Percentiles rank a stretch among this genome's conserved stretches.
Evolutionary conservation across 2,329 filamentous ascomycete genomes (phyloP).

Genomic region (Colletotrichum falcatum): DNA sequence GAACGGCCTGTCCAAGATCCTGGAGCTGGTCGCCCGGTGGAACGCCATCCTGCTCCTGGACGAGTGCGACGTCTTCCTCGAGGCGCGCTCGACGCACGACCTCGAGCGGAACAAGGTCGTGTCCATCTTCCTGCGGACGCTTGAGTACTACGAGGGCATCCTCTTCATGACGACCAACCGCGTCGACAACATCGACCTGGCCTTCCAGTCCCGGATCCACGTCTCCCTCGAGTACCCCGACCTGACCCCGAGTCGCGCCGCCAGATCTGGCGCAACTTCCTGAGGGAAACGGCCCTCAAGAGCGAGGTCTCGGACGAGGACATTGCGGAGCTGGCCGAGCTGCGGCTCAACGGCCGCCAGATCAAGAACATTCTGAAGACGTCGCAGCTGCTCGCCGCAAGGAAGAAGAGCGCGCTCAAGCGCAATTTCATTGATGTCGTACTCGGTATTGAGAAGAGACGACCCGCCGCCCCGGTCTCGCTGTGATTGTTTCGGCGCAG

Average conservation of each 20-base stretch:
- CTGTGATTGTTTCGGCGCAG: background rate
- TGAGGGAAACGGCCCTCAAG: slow-evolving; percentile 48
- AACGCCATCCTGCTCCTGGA: slow-evolving; percentile 55
- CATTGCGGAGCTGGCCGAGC: slow-evolving; percentile 51
- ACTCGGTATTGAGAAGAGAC: slow-evolving; percentile 35
- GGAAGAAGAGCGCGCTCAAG: slow-evolving; percentile 45
- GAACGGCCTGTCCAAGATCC: slow-evolving; percentile 60
- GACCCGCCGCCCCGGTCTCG: slow-evolving; percentile 2
- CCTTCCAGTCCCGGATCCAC: slow-evolving; percentile 62
- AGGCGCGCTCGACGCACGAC: slow-evolving; percentile 51
- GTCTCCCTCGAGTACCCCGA: slow-evolving; percentile 60
- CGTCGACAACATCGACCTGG: slow-evolving; percentile 57
- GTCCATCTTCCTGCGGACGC: slow-evolving; percentile 55
- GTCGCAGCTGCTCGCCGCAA: slow-evolving; percentile 60
- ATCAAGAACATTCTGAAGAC: slow-evolving; percentile 62
- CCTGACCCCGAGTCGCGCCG: slow-evolving; percentile 53
- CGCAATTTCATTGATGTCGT: slow-evolving; percentile 39
- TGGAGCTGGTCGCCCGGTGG: slow-evolving; percentile 75
- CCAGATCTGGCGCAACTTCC: slow-evolving; percentile 56
- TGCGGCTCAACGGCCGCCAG: slow-evolving; percentile 60
- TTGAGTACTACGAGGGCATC: slow-evolving; percentile 62
- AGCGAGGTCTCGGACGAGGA: slow-evolving; percentile 46
- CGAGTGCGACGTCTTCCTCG: slow-evolving; percentile 59
- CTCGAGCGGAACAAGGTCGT: slow-evolving; percentile 51
- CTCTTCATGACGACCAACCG: slow-evolving; percentile 64